These are phyloP conservation scores for Nidularia sp. DNA, from an alignment of 768 basidiomycete species.

Conservation along the genomic window DNA sequence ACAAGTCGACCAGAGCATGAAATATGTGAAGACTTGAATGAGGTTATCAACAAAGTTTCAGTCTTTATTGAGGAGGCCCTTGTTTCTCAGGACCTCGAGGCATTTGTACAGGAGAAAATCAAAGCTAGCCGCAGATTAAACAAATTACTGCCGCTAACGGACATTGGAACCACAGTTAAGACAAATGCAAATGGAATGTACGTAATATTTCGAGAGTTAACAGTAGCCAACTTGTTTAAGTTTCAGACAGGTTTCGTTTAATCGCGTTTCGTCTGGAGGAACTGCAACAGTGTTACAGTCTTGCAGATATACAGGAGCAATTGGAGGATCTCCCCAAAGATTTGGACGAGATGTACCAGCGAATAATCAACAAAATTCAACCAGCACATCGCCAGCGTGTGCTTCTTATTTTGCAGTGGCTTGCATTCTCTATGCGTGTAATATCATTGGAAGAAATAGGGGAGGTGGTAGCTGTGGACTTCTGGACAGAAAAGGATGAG, in stretches of 20 bases:
- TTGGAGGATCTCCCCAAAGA: not conserved
- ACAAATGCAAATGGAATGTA: not conserved
- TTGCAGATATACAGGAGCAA: not conserved
- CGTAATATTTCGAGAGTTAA: not conserved
- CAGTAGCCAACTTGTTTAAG: not conserved
- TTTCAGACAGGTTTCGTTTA: not conserved
- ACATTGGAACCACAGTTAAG: not conserved
- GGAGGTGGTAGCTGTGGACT: not conserved
- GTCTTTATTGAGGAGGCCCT: not conserved
- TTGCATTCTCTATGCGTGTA: not conserved
- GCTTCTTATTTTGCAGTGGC: not conserved
- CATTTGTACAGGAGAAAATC: not conserved
- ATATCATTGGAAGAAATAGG: not conserved
- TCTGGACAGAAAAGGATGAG: not conserved
- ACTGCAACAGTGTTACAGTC: not conserved
- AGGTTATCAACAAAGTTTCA: not conserved
- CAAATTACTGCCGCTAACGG: not conserved
- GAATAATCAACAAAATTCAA: not conserved
- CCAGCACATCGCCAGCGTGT: not conserved
- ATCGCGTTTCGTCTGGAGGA: not conserved
- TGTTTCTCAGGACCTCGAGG: not conserved
- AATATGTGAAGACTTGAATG: not conserved
- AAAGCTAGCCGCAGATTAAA: not conserved
- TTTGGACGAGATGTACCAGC: not conserved
- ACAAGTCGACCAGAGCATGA: not conserved